These are phyloP conservation scores for Abelmoschus esculentus DNA, from an alignment of 345 rosid genomes.

Conservation along the genomic window DNA sequence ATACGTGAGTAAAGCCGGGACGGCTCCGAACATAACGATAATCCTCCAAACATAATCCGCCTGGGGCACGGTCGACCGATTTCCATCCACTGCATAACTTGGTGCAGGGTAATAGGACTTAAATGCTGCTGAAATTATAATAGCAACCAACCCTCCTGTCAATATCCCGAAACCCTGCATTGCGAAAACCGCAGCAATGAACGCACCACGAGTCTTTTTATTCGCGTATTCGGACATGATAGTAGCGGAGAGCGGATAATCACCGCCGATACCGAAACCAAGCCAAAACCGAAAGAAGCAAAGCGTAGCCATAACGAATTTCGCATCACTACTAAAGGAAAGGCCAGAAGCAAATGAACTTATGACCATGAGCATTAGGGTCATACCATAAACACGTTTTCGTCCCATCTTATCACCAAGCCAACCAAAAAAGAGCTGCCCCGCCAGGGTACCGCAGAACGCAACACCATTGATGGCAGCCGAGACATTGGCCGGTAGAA, in stretches of 20 bases:
- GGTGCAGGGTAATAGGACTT: neutral
- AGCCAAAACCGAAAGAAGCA: constrained; percentile 27
- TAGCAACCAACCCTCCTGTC: constrained; percentile 2
- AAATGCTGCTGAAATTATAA: neutral
- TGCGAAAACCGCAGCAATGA: constrained; percentile 10
- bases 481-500: constrained; percentile 19
- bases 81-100: neutral
- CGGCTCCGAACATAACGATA: constrained; percentile 21
- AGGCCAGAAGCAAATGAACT: no score
- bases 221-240: constrained; percentile 16
- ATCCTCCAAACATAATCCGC: constrained; percentile 9
- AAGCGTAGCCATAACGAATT: constrained; percentile 26
- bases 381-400: constrained; percentile 30
- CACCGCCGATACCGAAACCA: constrained; percentile 11
- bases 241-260: constrained; percentile 15
- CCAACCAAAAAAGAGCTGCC: constrained; percentile 39
- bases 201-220: constrained; percentile 13
- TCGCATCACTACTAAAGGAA: neutral
- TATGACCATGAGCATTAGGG: constrained; percentile 28
- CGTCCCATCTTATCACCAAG: constrained; percentile 36
- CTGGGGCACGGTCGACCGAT: neutral
- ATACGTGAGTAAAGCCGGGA: constrained; percentile 21
- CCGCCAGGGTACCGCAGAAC: constrained; percentile 28
- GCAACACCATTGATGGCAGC: constrained; percentile 34
- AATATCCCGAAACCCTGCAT: constrained; percentile 14